Base-by-base conservation (phyloP, 306 rosid genomes). In the Quercus ilex region DNA sequence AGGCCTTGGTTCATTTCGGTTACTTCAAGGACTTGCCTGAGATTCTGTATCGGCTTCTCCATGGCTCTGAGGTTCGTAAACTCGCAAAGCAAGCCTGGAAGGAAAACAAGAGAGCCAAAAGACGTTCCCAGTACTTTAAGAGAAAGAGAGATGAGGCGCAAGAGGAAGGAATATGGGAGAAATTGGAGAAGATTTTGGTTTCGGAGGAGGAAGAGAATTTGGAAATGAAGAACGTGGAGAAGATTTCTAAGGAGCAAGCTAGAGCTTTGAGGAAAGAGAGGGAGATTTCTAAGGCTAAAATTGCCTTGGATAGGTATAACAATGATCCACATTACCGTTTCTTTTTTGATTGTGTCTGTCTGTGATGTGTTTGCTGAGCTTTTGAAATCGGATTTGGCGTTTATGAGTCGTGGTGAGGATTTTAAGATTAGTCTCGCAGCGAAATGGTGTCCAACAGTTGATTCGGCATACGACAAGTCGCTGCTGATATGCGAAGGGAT, bases 11-110 rank as follows among this genome's bases (percentile, higher is more conserved):
- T 1, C 31, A 28, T 76, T 64, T 76, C 3, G 73, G 73, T 21
- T 76, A 76, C 21, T 62, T 64, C 4, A 76, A 76, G 79, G 79
- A 76, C 12, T 76, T 64, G 79, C 79, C 64, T 0, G 79, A 76
- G 63, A 64, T 76, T 65, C 35, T 64, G 0, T 76, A 76, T 30
- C 31, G 73, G 6, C 13, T 52, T 4, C 63, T 30, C 8, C 63
- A 76, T 35, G 74, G 64, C n/a, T 9, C 4, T 4, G 64, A 76
- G 15, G 64, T 49, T 12, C 72, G 79, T 23, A 28, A 25, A 51
- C 25, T 23, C 9, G 28, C 46, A 18, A 77, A 55, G 14, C 1
- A 52, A 20, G 55, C 55, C 2, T 10, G 72, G 72, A 2, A 15
- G 8, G n/a, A 19, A 14, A 30, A 31, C 23, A 65, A 14, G 18